Conservation (phyloP, 2,329 filamentous ascomycete genomes). For the Hypoxylon sp. region DNA sequence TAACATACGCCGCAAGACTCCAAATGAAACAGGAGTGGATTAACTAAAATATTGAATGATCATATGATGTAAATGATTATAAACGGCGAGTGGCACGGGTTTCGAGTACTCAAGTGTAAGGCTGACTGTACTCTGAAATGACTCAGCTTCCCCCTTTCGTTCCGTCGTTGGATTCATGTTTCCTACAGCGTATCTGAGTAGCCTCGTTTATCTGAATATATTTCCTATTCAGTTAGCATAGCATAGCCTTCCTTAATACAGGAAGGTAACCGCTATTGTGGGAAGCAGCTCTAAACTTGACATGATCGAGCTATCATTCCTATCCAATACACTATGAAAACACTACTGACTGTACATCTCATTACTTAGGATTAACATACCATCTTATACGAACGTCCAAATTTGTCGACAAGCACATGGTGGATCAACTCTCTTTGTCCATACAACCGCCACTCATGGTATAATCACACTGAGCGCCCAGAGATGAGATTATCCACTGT, state of each 20-base stretch:
- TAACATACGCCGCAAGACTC: neutral
- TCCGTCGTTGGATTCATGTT: neutral
- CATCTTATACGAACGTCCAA: too few relatives aligned
- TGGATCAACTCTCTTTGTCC: neutral
- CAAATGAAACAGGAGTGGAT: neutral
- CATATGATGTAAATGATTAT: neutral
- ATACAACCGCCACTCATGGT: neutral
- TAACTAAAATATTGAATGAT: neutral
- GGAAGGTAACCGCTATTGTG: neutral
- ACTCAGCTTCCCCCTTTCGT: neutral
- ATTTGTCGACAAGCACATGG: too few relatives aligned
- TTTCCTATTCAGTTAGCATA: neutral
- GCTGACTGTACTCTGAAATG: neutral
- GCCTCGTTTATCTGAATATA: neutral
- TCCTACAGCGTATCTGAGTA: neutral
- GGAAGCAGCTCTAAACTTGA: neutral
- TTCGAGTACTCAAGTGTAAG: neutral
- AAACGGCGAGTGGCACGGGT: slow-evolving; percentile 4
- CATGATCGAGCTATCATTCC: neutral
- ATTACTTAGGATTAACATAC: too few relatives aligned
- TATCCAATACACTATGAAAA: neutral
- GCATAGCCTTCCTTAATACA: neutral
- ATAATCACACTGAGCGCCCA: neutral
- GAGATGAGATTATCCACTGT: too few relatives aligned
- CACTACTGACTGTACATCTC: too few relatives aligned